Base-by-base conservation (phyloP, 2,329 filamentous ascomycete species). In the Nothopassalora personata region DNA sequence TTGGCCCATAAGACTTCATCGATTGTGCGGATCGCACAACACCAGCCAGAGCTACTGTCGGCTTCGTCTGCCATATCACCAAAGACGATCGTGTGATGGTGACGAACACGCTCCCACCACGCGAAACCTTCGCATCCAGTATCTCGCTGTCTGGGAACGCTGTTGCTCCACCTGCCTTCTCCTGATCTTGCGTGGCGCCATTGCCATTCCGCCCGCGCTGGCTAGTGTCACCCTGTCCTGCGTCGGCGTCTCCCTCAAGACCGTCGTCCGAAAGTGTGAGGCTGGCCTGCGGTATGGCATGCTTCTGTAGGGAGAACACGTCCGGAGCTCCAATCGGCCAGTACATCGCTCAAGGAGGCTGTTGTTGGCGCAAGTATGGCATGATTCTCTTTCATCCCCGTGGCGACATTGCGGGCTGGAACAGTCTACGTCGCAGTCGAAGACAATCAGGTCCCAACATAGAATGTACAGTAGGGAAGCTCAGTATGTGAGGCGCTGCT, bases 41-140 rank as follows among this genome's bases (percentile, higher is more conserved):
- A 28, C 91, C 85, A 60, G 91, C 91, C 55, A 97, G 83, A 31
- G 97, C 85, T 27, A 92, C 91, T 56, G 91, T 92, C 52, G 94
- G 94, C 89, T 96, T 74, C 57, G 90, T 93, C 77, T 99, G 94
- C 94, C 94, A 99, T 66, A 99, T 82, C n/a, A 89, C 91, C 73
- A 99, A 85, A 11, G 89, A 89, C 1, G 89, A 89, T 5, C 83
- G 79, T 0, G 93, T 97, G 70, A 97, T 90, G 50, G 91, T 91
- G 54, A 90, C 90, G 75, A 99, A 97, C 62, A 89, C 77, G 69
- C 92, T 88, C 45, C 92, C 92, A 57, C 83, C 87, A 48, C 92
- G 85, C 1, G 92, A 89, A 45, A 91, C 83, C 64, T 86, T 85
- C 56, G 96, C 79, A 6, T 89, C 89, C 62, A 90, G 77, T 56